A percentile compares a stretch with the other conserved stretches of the same genome.
Evolutionary conservation across 768 basidiomycete species (phyloP).

Genomic region (Serpula lacrymans): DNA sequence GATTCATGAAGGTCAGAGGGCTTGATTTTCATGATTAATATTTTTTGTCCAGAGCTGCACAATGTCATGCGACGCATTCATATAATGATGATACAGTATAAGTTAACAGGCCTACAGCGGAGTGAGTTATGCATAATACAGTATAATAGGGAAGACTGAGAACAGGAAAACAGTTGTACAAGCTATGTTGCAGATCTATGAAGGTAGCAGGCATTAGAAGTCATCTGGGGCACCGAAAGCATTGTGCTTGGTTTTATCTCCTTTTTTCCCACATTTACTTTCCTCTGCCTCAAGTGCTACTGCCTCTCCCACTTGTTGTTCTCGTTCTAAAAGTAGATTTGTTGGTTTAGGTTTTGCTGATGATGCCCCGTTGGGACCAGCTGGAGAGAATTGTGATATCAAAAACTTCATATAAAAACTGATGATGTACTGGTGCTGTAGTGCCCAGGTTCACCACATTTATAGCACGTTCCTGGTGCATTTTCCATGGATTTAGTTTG

Average conservation of each 20-base stretch:
- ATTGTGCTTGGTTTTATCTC: constrained; percentile 28
- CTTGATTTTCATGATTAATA: no score
- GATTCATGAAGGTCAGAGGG: no score
- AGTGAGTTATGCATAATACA: no score
- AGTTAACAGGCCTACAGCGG: no score
- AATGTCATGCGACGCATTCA: no score
- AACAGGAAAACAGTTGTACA: no score
- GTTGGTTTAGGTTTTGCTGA: constrained; percentile 13
- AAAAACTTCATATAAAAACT: background rate
- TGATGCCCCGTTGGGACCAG: constrained; percentile 12
- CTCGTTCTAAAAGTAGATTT: constrained; percentile 19
- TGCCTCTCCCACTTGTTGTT: constrained; percentile 19
- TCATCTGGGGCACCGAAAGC: constrained; percentile 30
- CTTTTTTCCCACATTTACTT: constrained; percentile 28
- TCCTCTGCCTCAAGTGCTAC: constrained; percentile 15
- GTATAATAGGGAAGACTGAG: no score
- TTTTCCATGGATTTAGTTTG: no score
- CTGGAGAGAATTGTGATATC: constrained; percentile 7
- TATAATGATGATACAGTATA: no score
- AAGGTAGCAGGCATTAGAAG: constrained; percentile 9
- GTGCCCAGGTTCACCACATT: constrained; percentile 58
- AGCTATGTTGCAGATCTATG: no score
- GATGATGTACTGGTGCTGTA: constrained; percentile 51
- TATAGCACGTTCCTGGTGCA: no score
- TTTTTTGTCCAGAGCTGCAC: no score